Base-by-base conservation (phyloP, 371 early-diverging fungal genomes). In the Mucor velutinosus region DNA sequence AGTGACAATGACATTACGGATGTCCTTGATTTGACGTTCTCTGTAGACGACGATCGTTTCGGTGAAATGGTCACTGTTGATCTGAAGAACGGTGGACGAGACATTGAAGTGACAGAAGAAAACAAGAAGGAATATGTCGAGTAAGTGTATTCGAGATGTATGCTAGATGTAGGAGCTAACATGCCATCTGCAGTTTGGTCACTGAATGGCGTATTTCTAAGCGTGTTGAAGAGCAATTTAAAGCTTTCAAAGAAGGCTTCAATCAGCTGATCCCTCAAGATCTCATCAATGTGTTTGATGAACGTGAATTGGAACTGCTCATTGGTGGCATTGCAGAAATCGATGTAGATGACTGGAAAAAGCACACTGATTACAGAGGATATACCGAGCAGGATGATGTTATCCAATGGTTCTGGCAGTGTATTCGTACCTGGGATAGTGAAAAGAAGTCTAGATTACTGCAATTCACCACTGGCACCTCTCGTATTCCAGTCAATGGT, bases 281-380 rank as follows among this genome's bases (percentile, higher is more conserved):
- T 21, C 82, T 98, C 12, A 86, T 99, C 53, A 87, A 88, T 58
- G 97, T 99, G 19, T 99, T 99, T 86, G 97, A 99, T 78, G 99
- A 98, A 77, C 93, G 96, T 69, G 99, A 99, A 83, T 80, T 99
- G 63, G 99, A 99, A 88, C 85, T 99, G 37, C 87, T 99, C 57
- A 98, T 99, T 75, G 95, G 98, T 23, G 99, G 99, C 67, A 83
- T 99, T 72, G 94, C 97, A 7, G 99, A 99, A 71, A 97, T 99
- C 62, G 99, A 99, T 81, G 90, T 98, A 14, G 98, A 98, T 70
- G 99, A 99, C 78, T 99, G 99, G 99, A 96, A 95, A 86, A 98
- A 97, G 76, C 96, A 99, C 75, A 97, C 99, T n/a, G 97, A 97
- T 73, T 99, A 99, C 76, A 85, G 97, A 55, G 97, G 98, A 29